These are phyloP conservation scores for Saprolegnia diclina DNA, from an alignment of 352 stramenopile species.

Conservation along the genomic window DNA sequence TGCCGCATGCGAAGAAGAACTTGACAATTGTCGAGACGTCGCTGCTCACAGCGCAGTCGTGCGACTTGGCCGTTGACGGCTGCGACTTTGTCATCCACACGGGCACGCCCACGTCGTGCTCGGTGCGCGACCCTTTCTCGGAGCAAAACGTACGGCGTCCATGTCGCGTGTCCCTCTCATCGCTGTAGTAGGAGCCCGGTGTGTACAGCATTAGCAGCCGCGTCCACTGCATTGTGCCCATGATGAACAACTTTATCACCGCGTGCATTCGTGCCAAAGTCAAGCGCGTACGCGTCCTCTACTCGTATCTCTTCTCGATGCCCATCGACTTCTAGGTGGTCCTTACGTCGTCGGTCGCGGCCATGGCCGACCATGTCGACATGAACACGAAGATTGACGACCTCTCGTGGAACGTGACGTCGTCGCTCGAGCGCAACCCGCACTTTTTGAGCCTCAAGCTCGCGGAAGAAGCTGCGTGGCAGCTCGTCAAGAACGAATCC, in stretches of 20 bases:
- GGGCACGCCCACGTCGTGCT: conserved; percentile 79
- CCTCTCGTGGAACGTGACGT: conserved; percentile 80
- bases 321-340: conserved; percentile 40
- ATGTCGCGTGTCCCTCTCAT: background rate
- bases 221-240: conserved; percentile 88
- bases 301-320: background rate
- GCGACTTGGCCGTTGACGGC: conserved; percentile 78
- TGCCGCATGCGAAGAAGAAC: conserved; percentile 69
- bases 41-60: conserved; percentile 79
- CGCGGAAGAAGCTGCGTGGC: conserved; percentile 80
- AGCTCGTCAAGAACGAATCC: conserved; percentile 84
- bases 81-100: conserved; percentile 89
- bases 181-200: conserved; percentile 46
- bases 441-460: conserved; percentile 86
- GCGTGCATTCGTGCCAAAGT: conserved; percentile 70
- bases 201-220: conserved; percentile 85
- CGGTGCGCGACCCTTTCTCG: conserved; percentile 76
- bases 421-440: conserved; percentile 74
- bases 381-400: conserved; percentile 80
- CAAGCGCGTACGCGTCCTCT: conserved; percentile 43
- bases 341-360: conserved; percentile 77
- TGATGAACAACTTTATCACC: conserved; percentile 90
- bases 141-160: conserved; percentile 44
- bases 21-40: conserved; percentile 84
- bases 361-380: conserved; percentile 74